These are phyloP conservation scores for Arabis alpina DNA, from an alignment of 345 rosid species.

Conservation along the genomic window DNA sequence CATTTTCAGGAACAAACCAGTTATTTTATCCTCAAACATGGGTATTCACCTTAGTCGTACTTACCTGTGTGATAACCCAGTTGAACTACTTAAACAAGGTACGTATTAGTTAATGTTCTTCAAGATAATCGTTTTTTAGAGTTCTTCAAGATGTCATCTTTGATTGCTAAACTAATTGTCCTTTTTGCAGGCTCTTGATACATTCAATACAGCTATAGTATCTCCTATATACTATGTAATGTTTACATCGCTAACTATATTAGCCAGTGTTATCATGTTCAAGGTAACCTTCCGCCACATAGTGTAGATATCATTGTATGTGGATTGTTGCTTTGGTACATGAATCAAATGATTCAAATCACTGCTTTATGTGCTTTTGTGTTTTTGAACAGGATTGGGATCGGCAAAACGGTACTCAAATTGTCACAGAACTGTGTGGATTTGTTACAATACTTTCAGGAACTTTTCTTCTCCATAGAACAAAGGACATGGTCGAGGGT, in stretches of 20 bases:
- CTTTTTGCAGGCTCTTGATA: slow-evolving; percentile 84
- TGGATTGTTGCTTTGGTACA: slow-evolving; percentile 6
- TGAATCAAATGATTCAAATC: slow-evolving; percentile 32
- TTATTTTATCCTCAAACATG: slow-evolving; percentile 73
- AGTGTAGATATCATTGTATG: neutral
- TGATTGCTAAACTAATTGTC: neutral
- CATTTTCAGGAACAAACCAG: slow-evolving; percentile 75
- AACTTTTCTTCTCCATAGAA: slow-evolving; percentile 84
- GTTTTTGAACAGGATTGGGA: slow-evolving; percentile 71
- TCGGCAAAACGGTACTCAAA: slow-evolving; percentile 79
- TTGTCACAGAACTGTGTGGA: slow-evolving; percentile 81
- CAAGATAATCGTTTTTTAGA: neutral
- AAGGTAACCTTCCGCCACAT: slow-evolving; percentile 56
- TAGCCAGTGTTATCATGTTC: slow-evolving; percentile 93
- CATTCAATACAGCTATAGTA: slow-evolving; percentile 89
- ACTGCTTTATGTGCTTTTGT: neutral
- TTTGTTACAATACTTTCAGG: slow-evolving; percentile 85
- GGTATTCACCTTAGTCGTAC: slow-evolving; percentile 64
- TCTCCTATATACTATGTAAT: slow-evolving; percentile 92
- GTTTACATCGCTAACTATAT: slow-evolving; percentile 85
- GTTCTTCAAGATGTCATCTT: neutral
- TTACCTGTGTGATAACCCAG: slow-evolving; percentile 69
- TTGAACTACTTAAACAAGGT: slow-evolving; percentile 83
- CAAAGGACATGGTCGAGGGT: slow-evolving; percentile 83
- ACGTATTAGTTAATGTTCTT: neutral